These are phyloP conservation scores for Sclerospora graminicola DNA, from an alignment of 352 stramenopile species.

Conservation along the genomic window DNA sequence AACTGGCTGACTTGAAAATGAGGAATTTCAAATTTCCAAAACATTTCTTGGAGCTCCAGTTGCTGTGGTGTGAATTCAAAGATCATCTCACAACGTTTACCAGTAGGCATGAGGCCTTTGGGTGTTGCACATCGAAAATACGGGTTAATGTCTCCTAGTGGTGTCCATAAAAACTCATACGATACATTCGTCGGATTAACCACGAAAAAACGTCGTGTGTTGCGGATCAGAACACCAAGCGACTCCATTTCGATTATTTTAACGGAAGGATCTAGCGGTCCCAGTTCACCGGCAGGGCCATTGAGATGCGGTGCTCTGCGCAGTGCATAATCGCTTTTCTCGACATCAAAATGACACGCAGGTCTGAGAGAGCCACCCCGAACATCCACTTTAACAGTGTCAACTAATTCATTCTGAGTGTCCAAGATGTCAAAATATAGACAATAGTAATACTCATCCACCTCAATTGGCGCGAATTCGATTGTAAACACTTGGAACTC, in stretches of 20 bases:
- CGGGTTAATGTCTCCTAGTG: slow-evolving; percentile 54
- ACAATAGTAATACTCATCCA: slow-evolving; percentile 78
- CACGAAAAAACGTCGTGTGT: no score
- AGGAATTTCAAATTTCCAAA: slow-evolving; percentile 87
- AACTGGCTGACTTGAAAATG: slow-evolving; percentile 85
- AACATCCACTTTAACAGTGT: slow-evolving; percentile 45
- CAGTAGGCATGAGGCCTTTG: slow-evolving; percentile 87
- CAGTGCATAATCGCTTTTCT: no score
- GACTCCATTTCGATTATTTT: no score
- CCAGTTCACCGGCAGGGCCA: no score
- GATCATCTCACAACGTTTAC: slow-evolving; percentile 91
- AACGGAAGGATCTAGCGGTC: no score
- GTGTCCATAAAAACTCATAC: slow-evolving; percentile 91
- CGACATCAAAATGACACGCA: no score
- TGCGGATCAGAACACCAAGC: no score
- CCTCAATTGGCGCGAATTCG: slow-evolving; percentile 86
- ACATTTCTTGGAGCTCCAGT: slow-evolving; percentile 84
- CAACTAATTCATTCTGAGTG: not conserved
- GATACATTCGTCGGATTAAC: no score
- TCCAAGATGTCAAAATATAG: slow-evolving; percentile 33
- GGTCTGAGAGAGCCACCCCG: slow-evolving; percentile 59
- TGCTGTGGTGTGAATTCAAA: slow-evolving; percentile 93
- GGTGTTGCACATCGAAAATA: slow-evolving; percentile 86
- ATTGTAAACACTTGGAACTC: slow-evolving; percentile 67
- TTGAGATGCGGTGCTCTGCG: no score